phyloP scores from a whole-genome alignment of 345 rosid species.

The Schrenkiella parvula region DNA sequence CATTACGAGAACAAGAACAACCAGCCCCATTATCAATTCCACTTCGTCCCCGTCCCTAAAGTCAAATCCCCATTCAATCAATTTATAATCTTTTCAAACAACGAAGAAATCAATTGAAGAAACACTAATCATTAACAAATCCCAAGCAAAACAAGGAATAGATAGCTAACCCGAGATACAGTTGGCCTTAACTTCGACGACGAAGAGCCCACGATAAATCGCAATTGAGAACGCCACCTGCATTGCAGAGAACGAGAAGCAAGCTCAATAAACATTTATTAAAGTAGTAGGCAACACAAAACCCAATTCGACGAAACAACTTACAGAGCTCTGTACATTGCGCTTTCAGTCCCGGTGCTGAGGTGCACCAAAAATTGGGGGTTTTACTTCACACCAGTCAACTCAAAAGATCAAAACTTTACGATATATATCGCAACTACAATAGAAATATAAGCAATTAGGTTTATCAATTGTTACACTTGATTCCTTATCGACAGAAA shows the following conservation, averaged over 20 bases:
- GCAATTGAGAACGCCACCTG: constrained; percentile 21
- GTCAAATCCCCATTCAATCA: not conserved
- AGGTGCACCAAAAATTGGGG: not conserved
- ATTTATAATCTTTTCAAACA: not conserved
- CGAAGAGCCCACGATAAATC: constrained; percentile 6
- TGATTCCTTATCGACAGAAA: not conserved
- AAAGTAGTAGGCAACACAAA: not conserved
- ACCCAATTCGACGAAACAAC: not conserved
- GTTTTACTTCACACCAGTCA: not conserved
- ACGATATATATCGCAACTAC: not conserved
- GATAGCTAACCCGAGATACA: constrained; percentile 13
- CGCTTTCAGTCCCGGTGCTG: not conserved
- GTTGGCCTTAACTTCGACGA: constrained; percentile 8
- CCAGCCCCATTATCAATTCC: constrained; percentile 22
- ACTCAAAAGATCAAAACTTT: not conserved
- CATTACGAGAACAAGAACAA: constrained; percentile 34
- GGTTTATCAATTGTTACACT: not conserved
- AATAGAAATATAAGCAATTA: not conserved
- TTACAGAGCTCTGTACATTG: constrained; percentile 36
- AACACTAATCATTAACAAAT: not conserved
- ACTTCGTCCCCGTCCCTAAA: constrained; percentile 36
- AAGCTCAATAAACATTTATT: not conserved
- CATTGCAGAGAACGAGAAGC: not conserved
- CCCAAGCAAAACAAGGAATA: not conserved
- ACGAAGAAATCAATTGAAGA: not conserved